Evolutionary conservation across 352 stramenopile species (phyloP).

Genomic region (Phytophthora sojae): DNA sequence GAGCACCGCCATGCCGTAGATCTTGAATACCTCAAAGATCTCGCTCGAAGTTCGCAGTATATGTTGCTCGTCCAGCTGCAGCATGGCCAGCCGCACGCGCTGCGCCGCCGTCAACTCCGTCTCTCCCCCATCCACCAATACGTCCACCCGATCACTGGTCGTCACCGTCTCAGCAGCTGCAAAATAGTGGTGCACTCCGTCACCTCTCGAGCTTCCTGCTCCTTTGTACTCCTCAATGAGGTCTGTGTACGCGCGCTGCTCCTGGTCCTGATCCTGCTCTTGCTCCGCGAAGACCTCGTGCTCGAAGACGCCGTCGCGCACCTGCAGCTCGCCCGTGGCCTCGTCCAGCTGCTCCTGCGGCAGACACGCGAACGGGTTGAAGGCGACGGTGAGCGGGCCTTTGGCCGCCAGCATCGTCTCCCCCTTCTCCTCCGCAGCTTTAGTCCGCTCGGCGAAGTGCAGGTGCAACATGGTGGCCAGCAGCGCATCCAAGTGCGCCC

Average conservation of each 20-base stretch:
- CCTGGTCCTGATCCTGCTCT: conserved; percentile 25
- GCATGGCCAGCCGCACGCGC: conserved; percentile 38
- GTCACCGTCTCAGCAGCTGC: background rate
- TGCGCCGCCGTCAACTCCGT: background rate
- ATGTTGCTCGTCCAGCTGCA: conserved; percentile 44
- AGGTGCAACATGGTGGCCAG: conserved; percentile 61
- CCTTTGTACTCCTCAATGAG: conserved; percentile 54
- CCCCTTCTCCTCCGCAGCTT: conserved; percentile 22
- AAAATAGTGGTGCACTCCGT: conserved; percentile 47
- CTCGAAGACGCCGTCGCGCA: conserved; percentile 48
- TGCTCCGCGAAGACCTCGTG: conserved; percentile 26
- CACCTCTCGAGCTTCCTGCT: background rate
- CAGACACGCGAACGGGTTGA: conserved; percentile 73
- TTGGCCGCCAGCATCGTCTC: conserved; percentile 31
- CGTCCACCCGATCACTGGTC: conserved; percentile 1
- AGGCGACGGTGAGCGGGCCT: conserved; percentile 52
- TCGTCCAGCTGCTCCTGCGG: conserved; percentile 70
- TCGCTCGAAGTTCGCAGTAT: conserved; percentile 65
- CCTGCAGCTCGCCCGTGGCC: conserved; percentile 57
- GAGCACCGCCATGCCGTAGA: conserved; percentile 83
- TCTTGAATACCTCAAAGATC: conserved; percentile 85
- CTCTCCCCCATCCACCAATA: background rate
- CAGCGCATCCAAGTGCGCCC: conserved; percentile 59
- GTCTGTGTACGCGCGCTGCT: conserved; percentile 45
- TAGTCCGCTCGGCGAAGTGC: conserved; percentile 62